Evolutionary conservation across 306 rosid genomes (phyloP), one percentile per base, ranked within the genome.

Genomic region (Macrotyloma uniflorum): DNA sequence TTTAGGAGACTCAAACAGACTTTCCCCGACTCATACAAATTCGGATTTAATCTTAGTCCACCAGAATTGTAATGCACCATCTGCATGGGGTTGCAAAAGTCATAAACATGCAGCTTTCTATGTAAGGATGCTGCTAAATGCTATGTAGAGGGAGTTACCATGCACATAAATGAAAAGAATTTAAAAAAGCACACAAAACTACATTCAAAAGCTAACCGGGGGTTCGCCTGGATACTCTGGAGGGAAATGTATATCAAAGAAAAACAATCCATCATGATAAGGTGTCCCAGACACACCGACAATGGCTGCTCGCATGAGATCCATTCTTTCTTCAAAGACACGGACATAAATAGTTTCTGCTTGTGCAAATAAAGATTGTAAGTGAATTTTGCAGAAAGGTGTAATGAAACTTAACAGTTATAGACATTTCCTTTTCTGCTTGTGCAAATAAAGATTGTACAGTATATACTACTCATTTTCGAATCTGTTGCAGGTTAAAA

Each of bases 211-310:
- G 79, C 97, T 93, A 90, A 95, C 99, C 8, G 99, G 99, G 53
- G 98, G 98, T 65, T 86, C 88, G 45, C 65, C 84, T 19, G 99
- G 99, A 87, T 91, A 96, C 70, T 87, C 86, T 0, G 91, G 91
- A 81, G 99, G 98, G 78, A 96, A 93, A 76, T 64, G 79, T 75
- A 96, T 88, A 74, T 96, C 99, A 19, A 96, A 96, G 87, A 88
- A 93, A 86, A 96, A 96, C 78, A 96, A 71, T 4, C 99, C 99
- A 18, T 96, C 94, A 20, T 96, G 96, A 79, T 96, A 96, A 54
- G 99, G 99, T 62, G 99, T 96, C 84, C 99, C 97, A 43, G 98
- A 87, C 55, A 91, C 93, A 73, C 99, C 99, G 15, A 96, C 89
- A 68, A 96, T 88, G 55, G 85, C 99, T 54, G 96, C 96, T 49